Evolutionary conservation across 2,329 filamentous ascomycete genomes (phyloP).

Genomic region (Paecilomyces sp.): DNA sequence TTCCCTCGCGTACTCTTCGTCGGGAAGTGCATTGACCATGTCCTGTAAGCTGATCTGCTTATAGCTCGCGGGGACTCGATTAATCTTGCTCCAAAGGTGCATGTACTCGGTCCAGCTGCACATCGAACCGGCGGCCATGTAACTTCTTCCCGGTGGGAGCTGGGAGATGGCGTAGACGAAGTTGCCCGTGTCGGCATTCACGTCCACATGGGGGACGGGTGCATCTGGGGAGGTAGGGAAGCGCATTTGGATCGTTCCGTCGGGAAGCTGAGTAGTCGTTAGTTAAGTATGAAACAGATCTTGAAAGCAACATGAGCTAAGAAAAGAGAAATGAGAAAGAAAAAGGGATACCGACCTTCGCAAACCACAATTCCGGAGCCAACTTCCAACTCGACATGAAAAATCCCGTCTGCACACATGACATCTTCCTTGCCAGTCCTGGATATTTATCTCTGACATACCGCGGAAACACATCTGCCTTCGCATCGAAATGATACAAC

Average conservation of each 20-base stretch:
- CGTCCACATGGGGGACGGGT: slow-evolving; percentile 39
- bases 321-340: not conserved
- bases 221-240: slow-evolving; percentile 38
- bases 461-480: slow-evolving; percentile 45
- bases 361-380: slow-evolving; percentile 40
- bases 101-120: slow-evolving; percentile 44
- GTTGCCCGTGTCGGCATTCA: slow-evolving; percentile 41
- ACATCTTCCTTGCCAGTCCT: slow-evolving; percentile 41
- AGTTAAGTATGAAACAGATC: not conserved
- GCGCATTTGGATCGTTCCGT: slow-evolving; percentile 42
- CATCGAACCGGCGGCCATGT: slow-evolving; percentile 43
- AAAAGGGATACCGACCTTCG: slow-evolving; percentile 29
- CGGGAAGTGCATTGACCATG: slow-evolving; percentile 31
- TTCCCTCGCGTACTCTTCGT: slow-evolving; percentile 39
- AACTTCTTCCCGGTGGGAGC: slow-evolving; percentile 43
- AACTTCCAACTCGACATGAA: slow-evolving; percentile 45
- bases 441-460: slow-evolving; percentile 41
- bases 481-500: slow-evolving; percentile 43
- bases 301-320: too few relatives aligned
- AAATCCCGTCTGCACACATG: slow-evolving; percentile 44
- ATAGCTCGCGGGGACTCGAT: slow-evolving; percentile 29
- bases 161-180: slow-evolving; percentile 45
- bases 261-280: slow-evolving; percentile 19
- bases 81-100: slow-evolving; percentile 34
- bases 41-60: slow-evolving; percentile 35